Base-by-base conservation (phyloP, 805 yeast genomes). In the Torulaspora franciscae region DNA sequence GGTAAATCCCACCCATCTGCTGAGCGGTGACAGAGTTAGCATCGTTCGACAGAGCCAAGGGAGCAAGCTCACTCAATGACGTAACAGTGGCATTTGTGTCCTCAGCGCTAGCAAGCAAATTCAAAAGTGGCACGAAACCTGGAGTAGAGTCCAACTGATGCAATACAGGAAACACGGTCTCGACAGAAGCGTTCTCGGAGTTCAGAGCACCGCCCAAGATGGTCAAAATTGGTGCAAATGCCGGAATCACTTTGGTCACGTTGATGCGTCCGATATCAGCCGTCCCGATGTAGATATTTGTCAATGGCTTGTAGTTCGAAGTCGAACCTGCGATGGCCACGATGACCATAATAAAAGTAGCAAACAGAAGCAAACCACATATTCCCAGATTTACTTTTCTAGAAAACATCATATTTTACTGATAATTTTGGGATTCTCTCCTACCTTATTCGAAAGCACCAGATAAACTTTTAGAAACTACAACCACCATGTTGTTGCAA, bases 211-310 rank as follows among this genome's bases (percentile, higher is more conserved):
- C 50, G 13, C 63, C 61, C 6, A 65, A 36, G 6, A 64, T 50
- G 4, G 54, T 42, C 22, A 64, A 40, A 14, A 64, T 48, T n/a
- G 65, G 60, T 13, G 50, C 51, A 7, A 62, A 46, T 30, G 54
- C 48, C 29, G 69, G 69, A 22, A 64, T 40, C 46, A 63, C 61
- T 43, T 65, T 65, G 23, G 66, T 55, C 15, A 63, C 64, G 35
- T 65, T 65, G 40, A 65, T 58, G 29, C 58, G 59, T 15, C 57
- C 48, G 36, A 65, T 57, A 41, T 58, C 58, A 26, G 67, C 66
- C 32, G 62, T 57, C 41, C 66, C 66, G 25, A 65, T 45, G 40
- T 57, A 64, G 30, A 65, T 52, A 25, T 63, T 54, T 8, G 51
- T 63, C 28, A 58, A 42, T 23, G 67, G 67, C 32, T 48, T 52